These are phyloP conservation scores for Stylonectria norvegica DNA, from an alignment of 2,329 filamentous ascomycete species.

Conservation along the genomic window DNA sequence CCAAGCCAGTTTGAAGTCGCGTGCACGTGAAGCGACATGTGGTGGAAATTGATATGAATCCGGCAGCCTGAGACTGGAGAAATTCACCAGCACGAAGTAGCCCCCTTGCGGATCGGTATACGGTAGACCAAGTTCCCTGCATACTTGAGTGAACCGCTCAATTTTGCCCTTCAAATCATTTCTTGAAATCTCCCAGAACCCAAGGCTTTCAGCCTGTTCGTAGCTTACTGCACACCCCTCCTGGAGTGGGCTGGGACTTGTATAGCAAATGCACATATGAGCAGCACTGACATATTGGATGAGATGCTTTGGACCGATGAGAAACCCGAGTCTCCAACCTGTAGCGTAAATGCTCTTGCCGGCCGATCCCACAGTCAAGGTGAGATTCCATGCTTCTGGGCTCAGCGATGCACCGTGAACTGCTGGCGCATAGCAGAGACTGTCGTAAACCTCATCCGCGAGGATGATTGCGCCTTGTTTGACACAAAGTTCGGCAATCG, in stretches of 20 bases:
- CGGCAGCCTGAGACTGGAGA: conserved; percentile 78
- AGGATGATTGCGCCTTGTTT: conserved; percentile 90
- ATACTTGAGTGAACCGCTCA: conserved; percentile 74
- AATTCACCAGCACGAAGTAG: conserved; percentile 93
- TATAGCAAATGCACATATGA: conserved; percentile 93
- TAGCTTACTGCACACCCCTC: conserved; percentile 94
- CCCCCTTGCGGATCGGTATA: conserved; percentile 91
- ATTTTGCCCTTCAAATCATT: conserved; percentile 85
- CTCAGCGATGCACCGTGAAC: conserved; percentile 85
- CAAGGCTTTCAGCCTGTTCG: conserved; percentile 76
- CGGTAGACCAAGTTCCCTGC: conserved; percentile 68
- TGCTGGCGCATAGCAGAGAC: conserved; percentile 88
- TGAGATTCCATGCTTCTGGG: conserved; percentile 79
- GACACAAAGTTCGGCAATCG: conserved; percentile 80
- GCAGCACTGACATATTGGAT: conserved; percentile 88
- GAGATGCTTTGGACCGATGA: conserved; percentile 81
- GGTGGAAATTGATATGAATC: conserved; percentile 78
- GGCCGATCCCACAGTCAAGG: conserved; percentile 86
- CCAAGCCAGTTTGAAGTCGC: conserved; percentile 89
- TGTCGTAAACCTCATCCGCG: conserved; percentile 87
- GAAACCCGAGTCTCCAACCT: conserved; percentile 88
- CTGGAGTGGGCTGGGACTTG: conserved; percentile 84
- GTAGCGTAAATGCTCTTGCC: conserved; percentile 98
- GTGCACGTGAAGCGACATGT: conserved; percentile 68
- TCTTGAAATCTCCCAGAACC: conserved; percentile 81